Percentiles rank a stretch among this genome's conserved stretches.
phyloP scores from a whole-genome alignment of 352 stramenopile genomes.

The Pilasporangium apinafurcum region DNA sequence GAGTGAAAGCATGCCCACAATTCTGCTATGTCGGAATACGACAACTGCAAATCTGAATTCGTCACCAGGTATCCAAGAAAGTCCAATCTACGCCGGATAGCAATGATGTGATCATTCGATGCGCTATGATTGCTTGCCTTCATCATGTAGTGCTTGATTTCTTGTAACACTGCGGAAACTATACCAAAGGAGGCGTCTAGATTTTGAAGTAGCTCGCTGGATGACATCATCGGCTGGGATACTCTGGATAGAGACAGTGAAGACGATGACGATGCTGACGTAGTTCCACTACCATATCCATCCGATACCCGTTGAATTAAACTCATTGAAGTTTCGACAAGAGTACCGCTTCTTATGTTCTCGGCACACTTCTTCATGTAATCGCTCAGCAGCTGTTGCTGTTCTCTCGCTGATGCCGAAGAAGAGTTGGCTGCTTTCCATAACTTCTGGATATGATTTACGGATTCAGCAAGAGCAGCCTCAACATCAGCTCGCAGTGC shows the following conservation, averaged over 20 bases:
- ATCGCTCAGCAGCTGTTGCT: slow-evolving; percentile 60
- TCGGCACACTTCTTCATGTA: slow-evolving; percentile 71
- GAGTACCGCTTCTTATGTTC: slow-evolving; percentile 46
- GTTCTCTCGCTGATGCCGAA: slow-evolving; percentile 54
- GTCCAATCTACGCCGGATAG: slow-evolving; percentile 39
- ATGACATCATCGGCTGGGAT: slow-evolving; percentile 26
- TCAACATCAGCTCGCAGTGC: slow-evolving; percentile 47
- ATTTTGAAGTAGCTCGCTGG: slow-evolving; percentile 57
- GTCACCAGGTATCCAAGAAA: slow-evolving; percentile 79
- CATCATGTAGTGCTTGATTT: slow-evolving; percentile 40
- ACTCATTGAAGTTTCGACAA: slow-evolving; percentile 72
- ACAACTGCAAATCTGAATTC: slow-evolving; percentile 61
- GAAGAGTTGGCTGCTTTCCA: slow-evolving; percentile 39
- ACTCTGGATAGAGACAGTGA: slow-evolving; percentile 27
- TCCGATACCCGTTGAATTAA: slow-evolving; percentile 68
- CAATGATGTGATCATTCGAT: slow-evolving; percentile 1
- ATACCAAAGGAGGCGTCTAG: slow-evolving; percentile 59
- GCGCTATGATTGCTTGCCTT: not conserved
- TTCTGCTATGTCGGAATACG: slow-evolving; percentile 48
- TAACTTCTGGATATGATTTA: slow-evolving; percentile 65
- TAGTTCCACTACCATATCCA: slow-evolving; percentile 27
- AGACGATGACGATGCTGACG: slow-evolving; percentile 25
- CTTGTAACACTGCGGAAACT: slow-evolving; percentile 45
- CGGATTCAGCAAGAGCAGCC: slow-evolving; percentile 51
- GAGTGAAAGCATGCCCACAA: slow-evolving; percentile 56